Conservation (phyloP, 2,329 filamentous ascomycete genomes). For the Endocalyx cinctus region DNA sequence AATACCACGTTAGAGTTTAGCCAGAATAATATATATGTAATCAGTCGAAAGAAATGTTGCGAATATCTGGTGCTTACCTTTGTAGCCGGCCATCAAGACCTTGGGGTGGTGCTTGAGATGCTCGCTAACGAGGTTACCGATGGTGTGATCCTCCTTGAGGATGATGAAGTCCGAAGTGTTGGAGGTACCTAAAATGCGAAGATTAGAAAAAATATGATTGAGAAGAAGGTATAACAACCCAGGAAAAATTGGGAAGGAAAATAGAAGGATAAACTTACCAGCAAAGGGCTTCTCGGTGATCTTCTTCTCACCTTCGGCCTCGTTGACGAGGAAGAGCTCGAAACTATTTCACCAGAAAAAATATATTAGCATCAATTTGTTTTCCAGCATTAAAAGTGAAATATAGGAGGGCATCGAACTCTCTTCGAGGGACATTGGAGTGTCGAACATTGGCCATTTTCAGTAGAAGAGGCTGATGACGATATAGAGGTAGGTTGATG, state of each 20-base stretch:
- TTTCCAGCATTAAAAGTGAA: not conserved
- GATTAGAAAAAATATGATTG: not conserved
- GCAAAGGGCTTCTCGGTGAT: slow-evolving; percentile 85
- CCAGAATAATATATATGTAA: no score
- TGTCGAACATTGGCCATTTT: no score
- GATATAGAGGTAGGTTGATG: no score
- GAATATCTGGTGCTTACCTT: slow-evolving; percentile 52
- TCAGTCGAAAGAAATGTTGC: no score
- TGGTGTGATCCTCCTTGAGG: slow-evolving; percentile 94
- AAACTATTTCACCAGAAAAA: slow-evolving; percentile 56
- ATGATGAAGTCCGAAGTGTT: slow-evolving; percentile 94
- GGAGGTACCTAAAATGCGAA: slow-evolving; percentile 67
- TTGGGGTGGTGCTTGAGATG: slow-evolving; percentile 80
- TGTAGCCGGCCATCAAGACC: slow-evolving; percentile 89
- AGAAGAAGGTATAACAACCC: not conserved
- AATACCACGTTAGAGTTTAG: no score
- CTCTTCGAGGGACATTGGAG: no score
- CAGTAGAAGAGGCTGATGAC: no score
- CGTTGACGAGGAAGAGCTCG: slow-evolving; percentile 80
- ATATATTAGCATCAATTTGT: no score
- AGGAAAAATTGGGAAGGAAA: no score
- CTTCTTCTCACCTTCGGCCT: slow-evolving; percentile 80
- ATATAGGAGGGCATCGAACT: not conserved
- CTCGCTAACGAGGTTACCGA: slow-evolving; percentile 83
- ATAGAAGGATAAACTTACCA: slow-evolving; percentile 52